Evolutionary conservation across 768 basidiomycete species (phyloP), one percentile per base, ranked within the genome.

Genomic region (Pisolithus orientalis): DNA sequence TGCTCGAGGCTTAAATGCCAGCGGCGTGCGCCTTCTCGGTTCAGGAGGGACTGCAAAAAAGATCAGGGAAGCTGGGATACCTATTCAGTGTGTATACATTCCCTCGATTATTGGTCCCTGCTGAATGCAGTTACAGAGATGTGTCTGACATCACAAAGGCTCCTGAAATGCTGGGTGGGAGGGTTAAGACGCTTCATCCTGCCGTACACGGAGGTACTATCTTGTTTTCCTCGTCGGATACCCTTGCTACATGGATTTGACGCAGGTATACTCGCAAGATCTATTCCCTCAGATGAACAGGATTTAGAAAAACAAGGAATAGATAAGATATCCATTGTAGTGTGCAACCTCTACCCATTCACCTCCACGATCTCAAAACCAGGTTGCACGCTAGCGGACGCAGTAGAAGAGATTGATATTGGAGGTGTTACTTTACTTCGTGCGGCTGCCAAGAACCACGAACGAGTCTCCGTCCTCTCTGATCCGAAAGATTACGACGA

Each of bases 321-420:
- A 70, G 82, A 89, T 6, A 90, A 90, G 56, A 97, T 98, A 72
- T 85, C 88, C 51, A 87, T 99, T 74, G 95, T 99, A 52, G 94
- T 96, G 55, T 99, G 96, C 83, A 99, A 99, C 69, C 83, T 99
- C 49, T 98, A 99, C 75, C 96, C 96, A 0, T 99, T 99, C 74
- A 83, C 89, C 31, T 81, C 84, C 21, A 96, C 94, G 45, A 90
- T 95, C 66, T 80, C 94, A 0, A 82, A 85, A 60, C 90, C 93
- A 0, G 81, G 82, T 57, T 94, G 94, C 72, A 94, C 91, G 10
- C 82, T 97, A 54, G 83, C 90, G 3, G 87, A 87, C 45, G 95
- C 95, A 5, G 86, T 98, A 53, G 96, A 99, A 68, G 96, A 99
- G 70, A 88, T 99, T 59, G 96, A 99, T 71, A 98, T 99, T 52